These are phyloP conservation scores for Verticillium klebahnii DNA, from an alignment of 2,329 filamentous ascomycete species.

Conservation along the genomic window DNA sequence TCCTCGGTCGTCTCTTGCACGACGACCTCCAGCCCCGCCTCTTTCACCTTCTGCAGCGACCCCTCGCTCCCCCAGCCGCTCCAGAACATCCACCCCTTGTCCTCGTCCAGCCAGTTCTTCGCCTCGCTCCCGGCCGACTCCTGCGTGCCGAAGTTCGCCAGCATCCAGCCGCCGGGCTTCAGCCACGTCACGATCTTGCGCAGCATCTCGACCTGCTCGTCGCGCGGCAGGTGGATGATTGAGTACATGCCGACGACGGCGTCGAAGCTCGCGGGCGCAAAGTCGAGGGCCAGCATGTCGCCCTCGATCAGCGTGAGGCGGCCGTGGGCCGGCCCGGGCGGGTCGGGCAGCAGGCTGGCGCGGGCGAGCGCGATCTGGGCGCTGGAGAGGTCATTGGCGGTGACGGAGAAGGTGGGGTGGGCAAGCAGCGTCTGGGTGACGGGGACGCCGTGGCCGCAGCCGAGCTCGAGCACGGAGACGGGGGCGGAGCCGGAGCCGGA, in stretches of 20 bases:
- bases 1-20: conserved; percentile 23
- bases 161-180: conserved; percentile 42
- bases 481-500: not conserved
- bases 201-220: conserved; percentile 43
- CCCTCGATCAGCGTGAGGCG: conserved; percentile 24
- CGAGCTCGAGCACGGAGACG: conserved; percentile 32
- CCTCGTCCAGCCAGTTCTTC: conserved; percentile 30
- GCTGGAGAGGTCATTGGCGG: conserved; percentile 37
- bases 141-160: conserved; percentile 39
- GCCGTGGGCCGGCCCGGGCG: conserved; percentile 1
- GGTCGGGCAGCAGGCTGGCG: conserved; percentile 9
- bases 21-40: conserved; percentile 27
- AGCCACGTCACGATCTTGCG: conserved; percentile 41
- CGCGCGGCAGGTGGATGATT: conserved; percentile 48
- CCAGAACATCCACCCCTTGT: conserved; percentile 39
- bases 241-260: conserved; percentile 49
- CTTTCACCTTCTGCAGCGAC: conserved; percentile 23
- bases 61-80: conserved; percentile 32
- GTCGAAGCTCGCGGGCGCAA: conserved; percentile 31
- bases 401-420: conserved; percentile 17
- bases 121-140: conserved; percentile 20
- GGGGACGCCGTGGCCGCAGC: conserved; percentile 35
- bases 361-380: conserved; percentile 26
- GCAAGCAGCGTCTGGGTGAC: conserved; percentile 28
- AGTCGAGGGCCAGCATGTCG: conserved; percentile 33